A percentile compares a stretch with the other conserved stretches of the same genome.
phyloP scores from a whole-genome alignment of 2,329 filamentous ascomycete genomes.

The Pseudogymnoascus pannorum region DNA sequence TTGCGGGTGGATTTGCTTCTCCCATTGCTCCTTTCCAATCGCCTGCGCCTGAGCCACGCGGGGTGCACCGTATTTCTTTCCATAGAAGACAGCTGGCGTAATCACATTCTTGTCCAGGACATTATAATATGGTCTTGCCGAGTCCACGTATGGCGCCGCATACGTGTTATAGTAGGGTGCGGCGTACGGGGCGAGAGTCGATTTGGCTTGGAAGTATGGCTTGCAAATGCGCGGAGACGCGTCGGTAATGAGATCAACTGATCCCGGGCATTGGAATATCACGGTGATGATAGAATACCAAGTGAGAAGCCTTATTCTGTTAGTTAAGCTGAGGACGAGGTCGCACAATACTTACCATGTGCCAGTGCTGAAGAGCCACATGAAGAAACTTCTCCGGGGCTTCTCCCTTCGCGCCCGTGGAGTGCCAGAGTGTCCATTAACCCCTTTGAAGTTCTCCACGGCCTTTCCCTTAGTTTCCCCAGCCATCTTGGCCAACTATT shows the following conservation, averaged over 20 bases:
- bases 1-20: slow-evolving; percentile 68
- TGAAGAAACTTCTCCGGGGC: slow-evolving; percentile 11
- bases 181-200: slow-evolving; percentile 61
- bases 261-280: slow-evolving; percentile 73
- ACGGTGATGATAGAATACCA: slow-evolving; percentile 84
- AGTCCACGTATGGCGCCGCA: slow-evolving; percentile 72
- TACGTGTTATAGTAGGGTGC: slow-evolving; percentile 82
- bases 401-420: slow-evolving; percentile 26
- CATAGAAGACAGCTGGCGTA: slow-evolving; percentile 58
- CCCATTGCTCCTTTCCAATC: slow-evolving; percentile 68
- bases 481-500: slow-evolving; percentile 28
- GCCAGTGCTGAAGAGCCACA: slow-evolving; percentile 39
- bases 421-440: slow-evolving; percentile 33
- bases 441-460: slow-evolving; percentile 26
- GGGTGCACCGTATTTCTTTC: slow-evolving; percentile 68
- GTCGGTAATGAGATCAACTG: slow-evolving; percentile 58
- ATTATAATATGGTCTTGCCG: slow-evolving; percentile 68
- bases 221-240: slow-evolving; percentile 72
- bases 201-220: slow-evolving; percentile 65
- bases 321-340: slow-evolving; percentile 8
- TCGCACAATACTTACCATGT: slow-evolving; percentile 42
- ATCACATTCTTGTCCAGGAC: slow-evolving; percentile 57
- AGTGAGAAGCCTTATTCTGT: slow-evolving; percentile 55
- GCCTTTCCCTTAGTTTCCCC: slow-evolving; percentile 32
- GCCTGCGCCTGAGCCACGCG: slow-evolving; percentile 58